phyloP scores from a whole-genome alignment of 108 stramenopile genomes.

The Nitzschia sp. region DNA sequence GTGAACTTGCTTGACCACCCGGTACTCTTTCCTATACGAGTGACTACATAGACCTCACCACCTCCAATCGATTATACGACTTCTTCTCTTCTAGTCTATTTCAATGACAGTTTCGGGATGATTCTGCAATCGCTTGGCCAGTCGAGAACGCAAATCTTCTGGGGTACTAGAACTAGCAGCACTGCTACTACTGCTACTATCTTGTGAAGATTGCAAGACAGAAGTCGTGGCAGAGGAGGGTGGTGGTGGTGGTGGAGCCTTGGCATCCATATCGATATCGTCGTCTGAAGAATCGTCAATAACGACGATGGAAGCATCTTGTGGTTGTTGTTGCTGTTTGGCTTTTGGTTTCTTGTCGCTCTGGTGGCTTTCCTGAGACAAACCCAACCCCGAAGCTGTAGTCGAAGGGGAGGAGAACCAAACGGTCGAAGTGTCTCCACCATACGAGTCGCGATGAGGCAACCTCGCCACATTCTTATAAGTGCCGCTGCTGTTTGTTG shows the following conservation, averaged over 20 bases:
- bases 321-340: neutral
- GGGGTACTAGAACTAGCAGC: too few species aligned
- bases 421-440: neutral
- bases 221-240: neutral
- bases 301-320: constrained; percentile 11
- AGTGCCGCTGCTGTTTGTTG: too few species aligned
- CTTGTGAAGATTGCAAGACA: neutral
- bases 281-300: constrained; percentile 22
- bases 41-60: too few species aligned
- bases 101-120: too few species aligned
- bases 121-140: neutral
- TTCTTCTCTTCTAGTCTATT: too few species aligned
- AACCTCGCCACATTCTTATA: too few species aligned
- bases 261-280: neutral
- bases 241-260: too few species aligned
- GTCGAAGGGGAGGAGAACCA: neutral
- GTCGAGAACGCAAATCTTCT: neutral
- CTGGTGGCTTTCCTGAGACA: neutral
- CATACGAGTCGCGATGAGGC: neutral
- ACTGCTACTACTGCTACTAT: neutral
- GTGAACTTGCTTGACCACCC: too few species aligned
- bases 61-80: too few species aligned
- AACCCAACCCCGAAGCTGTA: neutral
- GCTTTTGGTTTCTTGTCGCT: neutral
- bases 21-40: too few species aligned